Base-by-base conservation (phyloP, 352 stramenopile genomes). In the Peronospora belbahrii region DNA sequence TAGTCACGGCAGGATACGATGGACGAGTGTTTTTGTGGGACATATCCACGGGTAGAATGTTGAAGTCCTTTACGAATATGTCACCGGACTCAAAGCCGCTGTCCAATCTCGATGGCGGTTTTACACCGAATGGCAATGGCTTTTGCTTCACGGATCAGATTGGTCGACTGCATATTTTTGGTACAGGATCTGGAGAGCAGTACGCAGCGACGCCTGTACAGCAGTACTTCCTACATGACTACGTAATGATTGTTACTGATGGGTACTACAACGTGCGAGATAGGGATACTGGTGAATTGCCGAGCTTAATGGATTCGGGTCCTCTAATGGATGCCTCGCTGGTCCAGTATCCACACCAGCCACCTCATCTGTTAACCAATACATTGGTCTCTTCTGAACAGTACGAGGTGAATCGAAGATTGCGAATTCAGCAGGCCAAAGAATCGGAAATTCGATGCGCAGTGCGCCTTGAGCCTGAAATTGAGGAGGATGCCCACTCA, bases 171-270 rank as follows among this genome's bases (percentile, higher is more conserved):
- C 52, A 85, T 18, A 70, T 95, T 38, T 88, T 94, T 56, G 78
- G 83, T 23, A 83, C 74, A 5, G 81, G 87, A 30, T 80, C 74
- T 4, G 70, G 74, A 34, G 65, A 85, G 24, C 55, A 75, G 10
- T 91, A 79, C 33, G 53, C 59, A 2, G 68, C 62, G 4, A 74
- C 66, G 4, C 83, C 78, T 14, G 66, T 83, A 28, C 81, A 96
- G 52, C 87, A 96, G 51, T 89, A 89, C 45, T 96, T 97, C 45
- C 61, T 78, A 4, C 91, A 74, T 19, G 90, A 97, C 56, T 97
- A 97, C 43, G 74, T 75, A 5, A 81, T 86, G 50, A 65, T 97
- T 18, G 48, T 95, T 11, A 88, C 82, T 3, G 90, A 97, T 65
- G 61, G 72, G 4, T 56, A 92, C 44, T 87, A 94, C 30, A 91